Percentiles rank a stretch among this genome's conserved stretches.
phyloP scores from a whole-genome alignment of 2,329 filamentous ascomycete species.

The Hypoxylon sp. region DNA sequence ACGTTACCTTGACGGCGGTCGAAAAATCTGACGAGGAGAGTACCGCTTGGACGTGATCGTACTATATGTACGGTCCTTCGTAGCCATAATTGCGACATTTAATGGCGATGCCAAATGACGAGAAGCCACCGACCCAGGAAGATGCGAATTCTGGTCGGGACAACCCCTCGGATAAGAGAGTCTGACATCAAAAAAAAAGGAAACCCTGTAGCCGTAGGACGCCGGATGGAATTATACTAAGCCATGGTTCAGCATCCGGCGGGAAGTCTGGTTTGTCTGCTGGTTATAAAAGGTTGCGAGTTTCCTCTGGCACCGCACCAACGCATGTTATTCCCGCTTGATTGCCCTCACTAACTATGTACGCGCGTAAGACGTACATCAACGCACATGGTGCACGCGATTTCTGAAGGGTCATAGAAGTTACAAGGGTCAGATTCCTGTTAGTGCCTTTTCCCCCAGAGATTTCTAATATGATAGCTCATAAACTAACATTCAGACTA shows the following conservation, averaged over 20 bases:
- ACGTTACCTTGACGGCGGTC: constrained; percentile 32
- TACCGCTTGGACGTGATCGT: constrained; percentile 27
- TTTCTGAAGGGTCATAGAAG: constrained; percentile 16
- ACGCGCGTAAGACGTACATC: constrained; percentile 33
- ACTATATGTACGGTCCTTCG: constrained; percentile 22
- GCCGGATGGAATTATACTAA: constrained; percentile 14
- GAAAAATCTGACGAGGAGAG: constrained; percentile 23
- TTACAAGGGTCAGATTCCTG: constrained; percentile 19
- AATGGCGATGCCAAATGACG: constrained; percentile 32
- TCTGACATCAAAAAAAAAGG: constrained; percentile 28
- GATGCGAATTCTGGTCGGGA: constrained; percentile 35
- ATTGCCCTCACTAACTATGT: constrained; percentile 16
- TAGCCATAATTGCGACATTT: constrained; percentile 34
- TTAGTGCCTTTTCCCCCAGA: constrained; percentile 32
- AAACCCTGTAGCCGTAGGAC: constrained; percentile 22
- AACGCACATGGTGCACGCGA: constrained; percentile 17
- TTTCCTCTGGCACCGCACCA: constrained; percentile 15
- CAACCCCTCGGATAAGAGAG: constrained; percentile 39
- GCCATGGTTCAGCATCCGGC: constrained; percentile 19
- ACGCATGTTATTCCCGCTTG: constrained; percentile 32
- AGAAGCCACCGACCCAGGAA: constrained; percentile 37
- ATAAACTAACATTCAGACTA: constrained; percentile 33
- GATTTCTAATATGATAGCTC: constrained; percentile 39
- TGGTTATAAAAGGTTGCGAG: constrained; percentile 33
- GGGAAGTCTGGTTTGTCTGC: constrained; percentile 9